These are phyloP conservation scores for Flaveria trinervia DNA, from an alignment of 129 eudicot genomes.

Conservation along the genomic window DNA sequence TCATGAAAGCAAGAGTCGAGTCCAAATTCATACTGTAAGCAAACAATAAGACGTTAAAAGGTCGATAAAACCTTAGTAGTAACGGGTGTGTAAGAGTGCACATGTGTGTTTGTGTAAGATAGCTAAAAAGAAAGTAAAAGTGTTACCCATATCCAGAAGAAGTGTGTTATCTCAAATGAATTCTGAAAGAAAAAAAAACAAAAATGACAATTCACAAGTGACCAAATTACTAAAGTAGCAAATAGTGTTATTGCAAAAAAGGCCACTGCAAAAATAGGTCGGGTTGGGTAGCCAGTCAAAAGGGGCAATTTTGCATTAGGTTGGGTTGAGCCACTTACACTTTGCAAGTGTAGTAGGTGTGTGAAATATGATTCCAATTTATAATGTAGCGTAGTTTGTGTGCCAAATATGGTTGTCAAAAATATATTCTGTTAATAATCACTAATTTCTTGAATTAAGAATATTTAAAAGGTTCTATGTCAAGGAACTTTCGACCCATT, in stretches of 20 bases:
- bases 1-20: constrained; percentile 72
- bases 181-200: constrained; percentile 56
- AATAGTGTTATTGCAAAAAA: neutral
- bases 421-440: neutral
- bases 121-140: neutral
- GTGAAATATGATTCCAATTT: no score
- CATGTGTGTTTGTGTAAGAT: neutral
- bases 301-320: neutral
- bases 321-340: neutral
- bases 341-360: no score
- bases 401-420: neutral
- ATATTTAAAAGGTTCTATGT: no score
- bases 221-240: constrained; percentile 11
- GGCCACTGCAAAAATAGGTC: neutral
- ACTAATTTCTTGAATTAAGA: no score
- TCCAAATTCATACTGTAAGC: constrained; percentile 89
- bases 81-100: neutral
- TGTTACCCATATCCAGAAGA: constrained; percentile 88
- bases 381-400: neutral
- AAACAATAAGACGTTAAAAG: constrained; percentile 14
- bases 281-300: neutral
- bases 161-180: constrained; percentile 93
- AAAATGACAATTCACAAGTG: constrained; percentile 25
- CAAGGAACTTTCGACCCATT: no score
- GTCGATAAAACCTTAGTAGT: neutral